Evolutionary conservation across 495 filamentous ascomycete species (phyloP), one percentile per base, ranked within the genome.

Genomic region (Astrothelium subdiscretum): DNA sequence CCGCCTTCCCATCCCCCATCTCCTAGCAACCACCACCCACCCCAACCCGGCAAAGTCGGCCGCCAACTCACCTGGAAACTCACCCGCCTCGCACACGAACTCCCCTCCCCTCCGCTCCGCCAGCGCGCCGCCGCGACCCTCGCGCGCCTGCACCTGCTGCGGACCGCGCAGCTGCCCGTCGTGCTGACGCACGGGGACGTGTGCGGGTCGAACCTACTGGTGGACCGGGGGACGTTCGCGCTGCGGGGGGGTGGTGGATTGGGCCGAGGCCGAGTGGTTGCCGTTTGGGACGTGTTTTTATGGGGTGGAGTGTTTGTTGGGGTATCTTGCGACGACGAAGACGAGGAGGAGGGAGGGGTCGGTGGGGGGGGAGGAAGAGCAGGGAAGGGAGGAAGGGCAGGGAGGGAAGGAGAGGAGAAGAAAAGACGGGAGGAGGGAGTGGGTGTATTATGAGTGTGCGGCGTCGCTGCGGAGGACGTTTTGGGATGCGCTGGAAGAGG

Each of bases 161-260:
- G 54, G 26, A 57, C 69, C n/a, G n/a, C n/a, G n/a, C n/a, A n/a
- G 6, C 62, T 80, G 1, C 80, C 80, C 0, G 44, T 70, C 76
- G 77, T 79, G 3, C 67, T 85, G 4, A 84, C 76, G 4, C 82
- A 85, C 63, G 82, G 82, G 3, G 83, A 86, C 68, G 67, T 85
- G 20, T 63, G 79, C 0, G 70, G 79, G 2, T 70, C 70, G 12
- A 86, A 85, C 63, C 78, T 97, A 64, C 92, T 90, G 15, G 86
- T 96, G 5, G 85, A 94, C 70, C 79, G 86, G 67, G 85, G 83
- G 35, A 92, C 69, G 4, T 66, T 95, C 73, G 51, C 44, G 20
- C 61, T 86, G 2, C 67, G 64, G 0, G 84, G n/a, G 83, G 0
- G 60, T 85, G 4, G 70, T 87, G 5, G 83, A 85, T 64, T 88